Base-by-base conservation (phyloP, 2,329 filamentous ascomycete species). In the Fusarium tricinctum region DNA sequence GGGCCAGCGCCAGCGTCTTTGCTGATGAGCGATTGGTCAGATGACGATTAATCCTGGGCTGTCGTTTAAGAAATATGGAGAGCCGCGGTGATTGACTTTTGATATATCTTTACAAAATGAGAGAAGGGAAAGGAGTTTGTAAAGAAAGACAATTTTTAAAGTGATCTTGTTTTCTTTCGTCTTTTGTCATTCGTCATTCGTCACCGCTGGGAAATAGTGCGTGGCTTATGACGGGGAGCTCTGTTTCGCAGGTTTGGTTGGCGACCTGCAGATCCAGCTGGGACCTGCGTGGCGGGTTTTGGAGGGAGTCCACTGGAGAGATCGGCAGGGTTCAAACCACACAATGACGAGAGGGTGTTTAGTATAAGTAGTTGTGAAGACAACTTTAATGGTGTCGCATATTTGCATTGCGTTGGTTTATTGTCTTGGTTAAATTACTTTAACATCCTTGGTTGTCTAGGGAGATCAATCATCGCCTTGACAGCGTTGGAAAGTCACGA, bases 301-400 rank as follows among this genome's bases (percentile, higher is more conserved):
- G 30, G 44, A 22, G 32, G 19, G 50, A 57, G 59, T 54, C 64
- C 64, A 68, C 50, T 56, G 43, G 19, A 53, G 19, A 53, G 50
- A 69, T 63, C 60, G 44, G 32, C 66, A 69, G 61, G 65, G 66
- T 69, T 66, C 46, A 68, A 68, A 38, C 43, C 51, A 35, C 1
- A 38, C 35, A 38, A 38, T 33, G 14, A 38, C 14, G 14, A 15
- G 30, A 33, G 30, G 30, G 30, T 33, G 30, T 33, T 14, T 12
- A 13, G 14, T 30, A 30, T 30, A 15, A 33, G 5, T 15, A 33
- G 30, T 33, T 33, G 13, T 15, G 7, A 33, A 33, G 17, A 38
- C 17, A 19, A 19, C 17, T 10, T 38, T n/a, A n/a, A 19, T n/a
- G 8, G 15, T n/a, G 8, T 38, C 17, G 17, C 9, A n/a, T n/a